These are phyloP conservation scores for Pythium graminicola DNA, from an alignment of 352 stramenopile species.

Conservation along the genomic window DNA sequence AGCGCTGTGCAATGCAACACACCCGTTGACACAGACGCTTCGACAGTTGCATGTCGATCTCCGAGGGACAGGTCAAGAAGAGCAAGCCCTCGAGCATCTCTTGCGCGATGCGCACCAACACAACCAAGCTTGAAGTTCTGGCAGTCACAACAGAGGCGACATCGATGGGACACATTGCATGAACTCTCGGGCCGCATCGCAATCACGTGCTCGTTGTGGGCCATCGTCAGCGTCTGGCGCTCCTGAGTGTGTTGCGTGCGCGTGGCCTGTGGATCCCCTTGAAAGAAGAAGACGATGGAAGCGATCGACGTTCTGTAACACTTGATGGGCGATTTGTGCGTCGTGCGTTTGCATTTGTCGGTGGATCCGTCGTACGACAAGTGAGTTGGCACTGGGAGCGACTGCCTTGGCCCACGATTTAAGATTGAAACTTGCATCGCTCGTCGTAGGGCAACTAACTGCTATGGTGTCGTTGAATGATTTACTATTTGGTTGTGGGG, in stretches of 20 bases:
- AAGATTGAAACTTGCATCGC: slow-evolving; percentile 32
- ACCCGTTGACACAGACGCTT: slow-evolving; percentile 1
- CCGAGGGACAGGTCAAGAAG: neutral
- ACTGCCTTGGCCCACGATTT: neutral
- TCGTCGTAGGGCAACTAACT: slow-evolving; percentile 41
- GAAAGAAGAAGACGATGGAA: neutral
- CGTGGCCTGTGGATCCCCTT: neutral
- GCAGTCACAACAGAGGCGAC: slow-evolving; percentile 3
- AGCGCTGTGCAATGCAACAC: neutral
- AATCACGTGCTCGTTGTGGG: slow-evolving; percentile 2
- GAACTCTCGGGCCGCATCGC: neutral
- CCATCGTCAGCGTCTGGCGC: neutral
- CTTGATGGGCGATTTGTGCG: neutral
- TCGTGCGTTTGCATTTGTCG: slow-evolving; percentile 1
- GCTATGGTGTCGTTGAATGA: slow-evolving; percentile 86
- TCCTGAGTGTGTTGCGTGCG: slow-evolving; percentile 5
- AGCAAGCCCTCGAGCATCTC: neutral
- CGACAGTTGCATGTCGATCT: slow-evolving; percentile 1
- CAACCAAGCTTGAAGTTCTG: neutral
- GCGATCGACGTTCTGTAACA: neutral
- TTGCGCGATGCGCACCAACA: neutral
- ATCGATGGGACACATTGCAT: neutral
- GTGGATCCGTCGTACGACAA: neutral
- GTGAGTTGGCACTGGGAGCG: neutral
- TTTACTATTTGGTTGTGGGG: slow-evolving; percentile 68